phyloP scores from a whole-genome alignment of 108 stramenopile species.

The Hondaea fermentalgiana region DNA sequence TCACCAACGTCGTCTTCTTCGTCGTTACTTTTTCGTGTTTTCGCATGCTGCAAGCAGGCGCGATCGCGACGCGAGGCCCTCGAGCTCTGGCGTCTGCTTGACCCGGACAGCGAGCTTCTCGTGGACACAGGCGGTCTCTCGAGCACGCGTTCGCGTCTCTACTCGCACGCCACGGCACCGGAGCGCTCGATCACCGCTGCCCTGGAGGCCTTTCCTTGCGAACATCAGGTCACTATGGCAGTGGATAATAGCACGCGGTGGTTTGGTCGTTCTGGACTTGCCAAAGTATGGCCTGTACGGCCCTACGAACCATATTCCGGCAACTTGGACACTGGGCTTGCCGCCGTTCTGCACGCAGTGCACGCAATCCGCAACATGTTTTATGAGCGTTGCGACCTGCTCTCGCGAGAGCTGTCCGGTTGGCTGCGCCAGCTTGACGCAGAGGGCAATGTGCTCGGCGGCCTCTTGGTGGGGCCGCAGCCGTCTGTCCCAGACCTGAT shows the following conservation, averaged over 20 bases:
- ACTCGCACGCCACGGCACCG: not conserved
- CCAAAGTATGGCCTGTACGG: not conserved
- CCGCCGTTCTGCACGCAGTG: not conserved
- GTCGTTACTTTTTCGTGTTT: not conserved
- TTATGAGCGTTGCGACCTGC: not conserved
- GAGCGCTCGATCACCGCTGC: not conserved
- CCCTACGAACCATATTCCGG: not conserved
- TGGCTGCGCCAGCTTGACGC: not conserved
- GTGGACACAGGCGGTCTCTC: not conserved
- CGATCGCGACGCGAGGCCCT: not conserved
- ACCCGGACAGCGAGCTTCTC: not conserved
- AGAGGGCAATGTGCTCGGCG: not conserved
- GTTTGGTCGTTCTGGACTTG: not conserved
- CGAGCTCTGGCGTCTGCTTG: not conserved
- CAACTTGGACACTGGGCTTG: not conserved
- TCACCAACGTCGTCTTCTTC: not conserved
- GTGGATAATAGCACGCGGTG: not conserved
- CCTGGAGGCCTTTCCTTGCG: not conserved
- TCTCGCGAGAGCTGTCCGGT: not conserved
- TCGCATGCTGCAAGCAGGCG: not conserved
- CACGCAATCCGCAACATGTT: not conserved
- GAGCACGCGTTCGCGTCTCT: not conserved
- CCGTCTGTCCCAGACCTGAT: not conserved
- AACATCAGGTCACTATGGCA: not conserved
- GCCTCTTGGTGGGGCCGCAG: not conserved